These are phyloP conservation scores for Talaromyces trachyspermus DNA, from an alignment of 495 filamentous ascomycete species.

Conservation along the genomic window DNA sequence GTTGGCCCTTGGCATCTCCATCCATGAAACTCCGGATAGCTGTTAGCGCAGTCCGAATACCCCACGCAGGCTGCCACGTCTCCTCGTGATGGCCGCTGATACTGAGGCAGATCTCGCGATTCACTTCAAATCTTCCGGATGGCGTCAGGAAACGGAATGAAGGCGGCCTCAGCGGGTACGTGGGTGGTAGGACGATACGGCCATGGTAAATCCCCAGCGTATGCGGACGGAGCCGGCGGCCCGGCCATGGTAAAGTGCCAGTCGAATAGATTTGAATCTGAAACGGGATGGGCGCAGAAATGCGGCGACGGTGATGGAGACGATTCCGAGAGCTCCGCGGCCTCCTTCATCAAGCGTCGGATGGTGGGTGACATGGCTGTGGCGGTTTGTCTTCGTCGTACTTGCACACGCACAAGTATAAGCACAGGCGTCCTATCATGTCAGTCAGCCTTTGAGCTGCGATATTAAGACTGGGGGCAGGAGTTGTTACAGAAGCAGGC, in stretches of 20 bases:
- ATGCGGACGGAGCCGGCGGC: constrained; percentile 73
- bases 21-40: constrained; percentile 48
- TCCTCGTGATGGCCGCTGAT: constrained; percentile 96
- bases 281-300: constrained; percentile 70
- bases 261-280: constrained; percentile 84
- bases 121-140: constrained; percentile 87
- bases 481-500: too few species aligned
- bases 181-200: constrained; percentile 80
- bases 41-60: constrained; percentile 58
- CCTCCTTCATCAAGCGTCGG: constrained; percentile 67
- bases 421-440: too few species aligned
- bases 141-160: constrained; percentile 92
- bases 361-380: constrained; percentile 22
- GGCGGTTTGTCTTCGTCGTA: not conserved
- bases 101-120: constrained; percentile 91
- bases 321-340: constrained; percentile 66
- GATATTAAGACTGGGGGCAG: too few species aligned
- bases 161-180: constrained; percentile 85
- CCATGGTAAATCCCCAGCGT: constrained; percentile 85
- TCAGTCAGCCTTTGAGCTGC: too few species aligned
- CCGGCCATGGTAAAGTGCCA: constrained; percentile 99
- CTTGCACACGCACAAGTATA: too few species aligned
- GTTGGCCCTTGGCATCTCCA: constrained; percentile 56
- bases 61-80: constrained; percentile 98
- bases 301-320: constrained; percentile 57